These are phyloP conservation scores for Diaporthe australafricana DNA, from an alignment of 2,329 filamentous ascomycete species.

Conservation along the genomic window DNA sequence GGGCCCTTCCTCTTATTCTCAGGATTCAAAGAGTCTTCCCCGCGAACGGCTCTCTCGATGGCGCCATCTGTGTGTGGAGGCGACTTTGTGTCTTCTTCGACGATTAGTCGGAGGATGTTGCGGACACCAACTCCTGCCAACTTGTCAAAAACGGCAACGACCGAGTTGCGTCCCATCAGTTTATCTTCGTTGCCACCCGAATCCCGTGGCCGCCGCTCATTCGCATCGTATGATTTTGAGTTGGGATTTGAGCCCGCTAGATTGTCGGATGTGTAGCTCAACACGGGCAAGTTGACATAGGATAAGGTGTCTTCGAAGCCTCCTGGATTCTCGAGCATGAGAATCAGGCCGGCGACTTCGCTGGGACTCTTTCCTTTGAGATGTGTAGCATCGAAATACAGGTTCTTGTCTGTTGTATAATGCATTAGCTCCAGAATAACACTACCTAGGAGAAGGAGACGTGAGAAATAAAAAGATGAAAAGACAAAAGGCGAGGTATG, in stretches of 20 bases:
- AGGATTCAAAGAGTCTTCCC: background rate
- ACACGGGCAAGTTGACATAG: background rate
- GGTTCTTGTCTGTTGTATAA: conserved; percentile 10
- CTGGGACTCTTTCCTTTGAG: background rate
- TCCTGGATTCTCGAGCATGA: background rate
- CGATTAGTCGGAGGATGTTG: background rate
- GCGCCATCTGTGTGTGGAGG: conserved; percentile 11
- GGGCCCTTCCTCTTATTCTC: background rate
- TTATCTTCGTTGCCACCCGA: background rate
- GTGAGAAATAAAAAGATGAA: too few species aligned
- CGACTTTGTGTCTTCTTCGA: background rate
- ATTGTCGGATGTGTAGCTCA: background rate
- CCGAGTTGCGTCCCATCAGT: background rate
- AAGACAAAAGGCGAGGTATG: too few species aligned
- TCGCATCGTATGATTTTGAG: background rate
- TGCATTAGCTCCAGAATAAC: too few species aligned
- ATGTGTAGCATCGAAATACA: conserved; percentile 7
- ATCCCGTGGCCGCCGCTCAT: background rate
- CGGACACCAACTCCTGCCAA: conserved; percentile 9
- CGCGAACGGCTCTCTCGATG: conserved; percentile 7
- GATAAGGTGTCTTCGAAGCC: conserved; percentile 17
- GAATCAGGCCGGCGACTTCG: background rate
- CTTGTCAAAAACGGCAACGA: background rate
- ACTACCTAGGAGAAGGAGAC: too few species aligned
- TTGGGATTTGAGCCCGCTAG: background rate